Base-by-base conservation (phyloP, 2,329 filamentous ascomycete species). In the Xylaria sp. region DNA sequence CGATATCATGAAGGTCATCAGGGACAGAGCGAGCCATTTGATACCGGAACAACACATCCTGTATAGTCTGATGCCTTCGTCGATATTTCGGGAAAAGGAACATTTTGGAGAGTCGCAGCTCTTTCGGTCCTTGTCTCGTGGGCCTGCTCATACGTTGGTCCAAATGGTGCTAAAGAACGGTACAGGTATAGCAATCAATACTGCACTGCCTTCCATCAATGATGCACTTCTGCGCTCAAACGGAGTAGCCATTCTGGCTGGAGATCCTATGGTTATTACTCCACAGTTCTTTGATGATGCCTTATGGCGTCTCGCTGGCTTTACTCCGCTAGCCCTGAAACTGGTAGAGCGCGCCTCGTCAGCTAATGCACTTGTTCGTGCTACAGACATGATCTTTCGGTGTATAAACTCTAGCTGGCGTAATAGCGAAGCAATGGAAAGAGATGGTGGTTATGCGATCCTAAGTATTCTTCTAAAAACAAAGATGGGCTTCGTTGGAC, bases 381-480 rank as follows among this genome's bases (percentile, higher is more conserved):
- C 94, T 1, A 89, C 97, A 2, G 90, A 97, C 75, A 91, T 97
- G 74, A 84, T 97, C 30, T 94, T 97, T 70, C 89, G 92, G 71
- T 93, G 93, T 68, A 92, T 97, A 58, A 91, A 92, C 72, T 91
- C 92, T 71, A 98, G 92, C 77, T 99, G 97, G 96, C 89, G 96
- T 71, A 98, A 98, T 72, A 98, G 96, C 73, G 97, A 99, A 78
- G 94, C 96, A 30, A 97, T 99, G 92, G 96, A 99, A 79, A 90
- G 93, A 74, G 94, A 97, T 67, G 96, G 97, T 73, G 97, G 95
- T 0, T 99, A 97, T 77, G 91, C 93, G 30, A 92, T 98, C 41
- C 82, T 99, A 59, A 92, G 92, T 46, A 89, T 94, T 79, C 85
- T 98, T 20, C 81, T 99, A 28, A 90, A 93, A 63, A 92, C 93